Percentiles rank a stretch among this genome's conserved stretches.
These are phyloP conservation scores for Coffea eugenioides DNA, from an alignment of 257 asterid species.

Conservation along the genomic window DNA sequence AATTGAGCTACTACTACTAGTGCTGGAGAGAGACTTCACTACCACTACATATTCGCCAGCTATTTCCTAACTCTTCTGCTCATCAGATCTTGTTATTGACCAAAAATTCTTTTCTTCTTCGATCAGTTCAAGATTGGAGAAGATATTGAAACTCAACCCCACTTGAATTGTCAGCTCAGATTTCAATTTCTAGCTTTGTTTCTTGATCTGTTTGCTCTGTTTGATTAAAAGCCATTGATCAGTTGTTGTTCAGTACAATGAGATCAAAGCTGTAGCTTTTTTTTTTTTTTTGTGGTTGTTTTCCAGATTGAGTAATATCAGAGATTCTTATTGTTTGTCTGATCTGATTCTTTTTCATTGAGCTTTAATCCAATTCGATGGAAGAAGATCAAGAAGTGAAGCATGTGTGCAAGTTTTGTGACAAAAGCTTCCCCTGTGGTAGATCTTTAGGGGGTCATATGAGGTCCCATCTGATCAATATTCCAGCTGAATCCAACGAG, in stretches of 20 bases:
- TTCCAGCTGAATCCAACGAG: slow-evolving; percentile 31
- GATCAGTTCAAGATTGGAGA: slow-evolving; percentile 13
- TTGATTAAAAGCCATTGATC: slow-evolving; percentile 9
- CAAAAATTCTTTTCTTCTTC: slow-evolving; percentile 12
- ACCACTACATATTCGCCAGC: slow-evolving; percentile 17
- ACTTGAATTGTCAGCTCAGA: slow-evolving; percentile 17
- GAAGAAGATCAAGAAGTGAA: slow-evolving; percentile 44
- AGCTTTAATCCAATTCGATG: slow-evolving; percentile 22
- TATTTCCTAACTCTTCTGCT: slow-evolving; percentile 9
- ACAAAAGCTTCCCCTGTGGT: slow-evolving; percentile 58
- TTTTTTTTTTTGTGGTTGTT: slow-evolving; percentile 8
- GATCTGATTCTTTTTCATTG: slow-evolving; percentile 8
- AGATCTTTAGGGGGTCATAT: slow-evolving; percentile 70
- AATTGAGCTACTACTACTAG: slow-evolving; percentile 12
- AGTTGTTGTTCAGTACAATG: slow-evolving; percentile 12
- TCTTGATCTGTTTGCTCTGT: slow-evolving; percentile 18
- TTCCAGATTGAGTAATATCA: neutral
- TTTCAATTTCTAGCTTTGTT: slow-evolving; percentile 18
- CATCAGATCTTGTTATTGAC: slow-evolving; percentile 35
- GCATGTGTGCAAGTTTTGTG: slow-evolving; percentile 66
- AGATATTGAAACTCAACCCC: slow-evolving; percentile 10
- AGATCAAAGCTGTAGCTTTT: slow-evolving; percentile 28
- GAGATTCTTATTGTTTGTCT: slow-evolving; percentile 7
- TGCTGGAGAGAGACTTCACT: slow-evolving; percentile 16
- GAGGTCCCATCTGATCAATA: slow-evolving; percentile 82